Percentiles rank a stretch among this genome's conserved stretches.
Conservation (phyloP, 2,329 filamentous ascomycete genomes). For the Amylocarpus encephaloides region DNA sequence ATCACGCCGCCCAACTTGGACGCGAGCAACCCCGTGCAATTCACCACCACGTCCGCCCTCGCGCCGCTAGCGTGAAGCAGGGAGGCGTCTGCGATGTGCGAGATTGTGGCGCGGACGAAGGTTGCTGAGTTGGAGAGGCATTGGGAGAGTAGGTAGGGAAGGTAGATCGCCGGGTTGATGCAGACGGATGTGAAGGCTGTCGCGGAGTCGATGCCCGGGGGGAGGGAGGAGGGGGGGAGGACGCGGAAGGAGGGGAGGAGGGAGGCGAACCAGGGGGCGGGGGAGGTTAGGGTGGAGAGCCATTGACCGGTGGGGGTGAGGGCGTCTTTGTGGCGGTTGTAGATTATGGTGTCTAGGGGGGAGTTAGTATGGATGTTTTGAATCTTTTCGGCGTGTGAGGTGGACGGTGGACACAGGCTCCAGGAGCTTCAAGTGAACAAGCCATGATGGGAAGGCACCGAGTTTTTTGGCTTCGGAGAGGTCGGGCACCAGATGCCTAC, state of each 20-base stretch:
- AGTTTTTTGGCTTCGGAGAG: too few species aligned
- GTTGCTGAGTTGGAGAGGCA: slow-evolving; percentile 66
- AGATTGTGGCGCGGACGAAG: slow-evolving; percentile 54
- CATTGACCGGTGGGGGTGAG: not conserved
- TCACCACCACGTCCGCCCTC: slow-evolving; percentile 63
- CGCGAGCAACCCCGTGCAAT: slow-evolving; percentile 75
- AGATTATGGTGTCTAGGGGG: slow-evolving; percentile 1
- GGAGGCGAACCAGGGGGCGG: slow-evolving; percentile 64
- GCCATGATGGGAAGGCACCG: too few species aligned
- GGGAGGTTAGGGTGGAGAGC: slow-evolving; percentile 4
- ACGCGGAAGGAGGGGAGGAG: slow-evolving; percentile 64
- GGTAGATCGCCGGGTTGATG: slow-evolving; percentile 82
- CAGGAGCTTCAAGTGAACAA: too few species aligned
- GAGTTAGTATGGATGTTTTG: slow-evolving; percentile 32
- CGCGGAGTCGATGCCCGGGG: slow-evolving; percentile 59
- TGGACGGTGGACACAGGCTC: too few species aligned
- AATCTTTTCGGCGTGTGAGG: not conserved
- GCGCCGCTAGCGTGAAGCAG: slow-evolving; percentile 49
- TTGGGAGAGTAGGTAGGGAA: slow-evolving; percentile 76
- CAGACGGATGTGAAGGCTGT: slow-evolving; percentile 76
- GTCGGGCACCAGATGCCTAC: too few species aligned
- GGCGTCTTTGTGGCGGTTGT: slow-evolving; percentile 7
- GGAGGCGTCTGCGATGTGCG: slow-evolving; percentile 65
- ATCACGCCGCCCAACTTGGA: slow-evolving; percentile 73
- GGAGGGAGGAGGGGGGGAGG: slow-evolving; percentile 51